Evolutionary conservation across 1,139 yeast genomes (phyloP).

Genomic region (Lodderomyces jiufengensis): DNA sequence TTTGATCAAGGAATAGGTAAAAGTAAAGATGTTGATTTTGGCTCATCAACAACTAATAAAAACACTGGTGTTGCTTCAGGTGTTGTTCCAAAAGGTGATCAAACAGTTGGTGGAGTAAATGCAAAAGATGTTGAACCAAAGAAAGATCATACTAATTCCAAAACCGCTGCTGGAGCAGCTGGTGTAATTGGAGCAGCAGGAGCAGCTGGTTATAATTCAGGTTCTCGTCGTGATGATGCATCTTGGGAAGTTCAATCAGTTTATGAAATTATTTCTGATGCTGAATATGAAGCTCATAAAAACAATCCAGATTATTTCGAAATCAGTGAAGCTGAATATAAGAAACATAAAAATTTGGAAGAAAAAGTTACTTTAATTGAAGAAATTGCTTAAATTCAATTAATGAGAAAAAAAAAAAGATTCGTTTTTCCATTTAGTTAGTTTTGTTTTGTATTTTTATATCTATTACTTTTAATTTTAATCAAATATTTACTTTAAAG

Average conservation of each 20-base stretch:
- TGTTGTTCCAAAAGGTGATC: constrained; percentile 2
- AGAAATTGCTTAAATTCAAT: constrained; percentile 3
- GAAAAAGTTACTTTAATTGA: constrained; percentile 8
- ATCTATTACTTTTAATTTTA: background rate
- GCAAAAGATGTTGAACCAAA: constrained; percentile 9
- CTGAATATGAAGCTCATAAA: constrained; percentile 42
- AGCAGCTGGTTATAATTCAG: constrained; percentile 4
- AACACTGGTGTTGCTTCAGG: constrained; percentile 10
- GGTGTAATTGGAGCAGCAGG: constrained; percentile 1
- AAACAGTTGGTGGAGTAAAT: constrained; percentile 11
- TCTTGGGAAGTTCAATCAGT: constrained; percentile 38
- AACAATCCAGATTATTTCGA: constrained; percentile 51
- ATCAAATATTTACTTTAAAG: background rate
- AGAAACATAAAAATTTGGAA: constrained; percentile 19
- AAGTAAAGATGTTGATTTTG: background rate
- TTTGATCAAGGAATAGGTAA: background rate
- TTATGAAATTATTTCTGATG: constrained; percentile 50
- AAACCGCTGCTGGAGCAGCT: no score
- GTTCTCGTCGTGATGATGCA: constrained; percentile 14
- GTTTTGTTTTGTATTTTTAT: background rate
- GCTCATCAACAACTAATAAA: background rate
- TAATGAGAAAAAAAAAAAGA: background rate
- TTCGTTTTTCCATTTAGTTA: background rate
- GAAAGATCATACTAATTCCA: constrained; percentile 3
- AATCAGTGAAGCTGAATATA: constrained; percentile 36